phyloP scores from a whole-genome alignment of 225 moss, liverwort and hornwort species.

The Rhytidiadelphus loreus region DNA sequence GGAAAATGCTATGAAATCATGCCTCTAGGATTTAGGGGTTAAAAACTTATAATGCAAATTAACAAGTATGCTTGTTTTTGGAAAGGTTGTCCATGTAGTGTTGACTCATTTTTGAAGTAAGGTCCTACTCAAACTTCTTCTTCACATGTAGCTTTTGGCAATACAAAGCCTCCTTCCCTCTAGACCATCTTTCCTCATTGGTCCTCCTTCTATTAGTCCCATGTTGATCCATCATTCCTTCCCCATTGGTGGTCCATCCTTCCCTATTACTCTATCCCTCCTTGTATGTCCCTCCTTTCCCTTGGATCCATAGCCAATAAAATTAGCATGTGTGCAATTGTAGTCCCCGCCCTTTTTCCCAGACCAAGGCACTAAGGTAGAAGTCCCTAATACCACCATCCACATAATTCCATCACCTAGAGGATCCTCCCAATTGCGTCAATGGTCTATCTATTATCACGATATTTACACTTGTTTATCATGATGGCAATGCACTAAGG shows the following conservation, averaged over 20 bases:
- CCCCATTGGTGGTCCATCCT: not conserved
- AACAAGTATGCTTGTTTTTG: not conserved
- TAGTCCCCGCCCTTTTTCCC: not conserved
- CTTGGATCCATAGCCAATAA: not conserved
- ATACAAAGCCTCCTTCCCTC: not conserved
- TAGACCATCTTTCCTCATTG: too few species aligned
- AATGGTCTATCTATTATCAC: too few species aligned
- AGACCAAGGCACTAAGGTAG: not conserved
- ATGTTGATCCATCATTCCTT: too few species aligned
- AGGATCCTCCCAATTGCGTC: too few species aligned
- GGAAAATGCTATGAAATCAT: not conserved
- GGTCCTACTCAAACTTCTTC: too few species aligned
- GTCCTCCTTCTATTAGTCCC: too few species aligned
- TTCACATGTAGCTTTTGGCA: not conserved
- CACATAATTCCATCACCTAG: too few species aligned
- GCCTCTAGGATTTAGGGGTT: fast-evolving
- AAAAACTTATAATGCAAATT: not conserved
- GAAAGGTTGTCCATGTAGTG: fast-evolving
- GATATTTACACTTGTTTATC: too few species aligned
- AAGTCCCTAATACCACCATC: too few species aligned
- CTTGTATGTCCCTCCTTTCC: not conserved
- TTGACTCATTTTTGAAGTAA: fast-evolving
- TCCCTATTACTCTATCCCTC: not conserved
- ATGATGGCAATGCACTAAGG: too few species aligned
- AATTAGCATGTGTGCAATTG: not conserved